Conservation (phyloP, 2,329 filamentous ascomycete species). For the Septoria linicola region DNA sequence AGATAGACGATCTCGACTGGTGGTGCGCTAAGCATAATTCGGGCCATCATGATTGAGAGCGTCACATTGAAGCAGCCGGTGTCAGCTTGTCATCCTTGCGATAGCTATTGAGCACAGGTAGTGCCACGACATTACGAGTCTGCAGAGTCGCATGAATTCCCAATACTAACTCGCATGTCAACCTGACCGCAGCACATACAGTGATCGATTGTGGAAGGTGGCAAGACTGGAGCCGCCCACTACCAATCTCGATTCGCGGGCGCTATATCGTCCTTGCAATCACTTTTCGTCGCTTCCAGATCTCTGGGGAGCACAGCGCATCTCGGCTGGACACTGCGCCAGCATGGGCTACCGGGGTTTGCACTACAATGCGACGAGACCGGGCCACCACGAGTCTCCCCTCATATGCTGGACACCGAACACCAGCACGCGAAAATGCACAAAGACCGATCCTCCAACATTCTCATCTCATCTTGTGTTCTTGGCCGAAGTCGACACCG, state of each 20-base stretch:
- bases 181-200: no score
- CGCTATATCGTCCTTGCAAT: neutral
- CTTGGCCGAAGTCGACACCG: neutral
- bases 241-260: neutral
- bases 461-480: neutral
- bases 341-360: neutral
- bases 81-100: no score
- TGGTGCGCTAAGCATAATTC: no score
- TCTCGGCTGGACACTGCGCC: neutral
- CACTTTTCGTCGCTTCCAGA: constrained; percentile 15
- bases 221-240: no score
- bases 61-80: neutral
- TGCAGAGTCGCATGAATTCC: no score
- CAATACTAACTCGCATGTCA: neutral
- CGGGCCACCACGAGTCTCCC: no score
- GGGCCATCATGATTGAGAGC: no score
- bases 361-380: neutral
- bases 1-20: no score
- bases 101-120: neutral
- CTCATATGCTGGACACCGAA: no score
- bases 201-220: no score
- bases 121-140: neutral
- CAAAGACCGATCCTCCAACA: neutral
- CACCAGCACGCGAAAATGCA: neutral
- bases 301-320: neutral